Evolutionary conservation across 2,329 filamentous ascomycete genomes (phyloP).

Genomic region (Botryotinia convoluta): DNA sequence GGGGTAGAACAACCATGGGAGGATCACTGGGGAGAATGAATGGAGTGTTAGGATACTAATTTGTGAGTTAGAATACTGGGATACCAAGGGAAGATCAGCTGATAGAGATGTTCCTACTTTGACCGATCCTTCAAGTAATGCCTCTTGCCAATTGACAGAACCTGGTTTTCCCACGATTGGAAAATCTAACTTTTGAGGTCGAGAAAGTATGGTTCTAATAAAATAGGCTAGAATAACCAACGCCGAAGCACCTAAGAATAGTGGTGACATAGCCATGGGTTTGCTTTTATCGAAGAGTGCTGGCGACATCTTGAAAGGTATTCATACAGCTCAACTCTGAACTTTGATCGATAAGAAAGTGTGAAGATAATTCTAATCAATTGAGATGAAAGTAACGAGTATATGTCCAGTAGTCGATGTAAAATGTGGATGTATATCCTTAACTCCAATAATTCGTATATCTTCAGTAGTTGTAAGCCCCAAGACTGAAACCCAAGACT

Average conservation of each 20-base stretch:
- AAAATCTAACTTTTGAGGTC: background rate
- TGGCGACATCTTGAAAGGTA: background rate
- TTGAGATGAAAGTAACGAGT: background rate
- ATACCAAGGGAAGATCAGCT: background rate
- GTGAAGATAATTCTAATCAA: too few species aligned
- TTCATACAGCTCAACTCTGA: background rate
- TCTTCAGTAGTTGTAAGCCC: background rate
- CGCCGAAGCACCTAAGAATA: background rate
- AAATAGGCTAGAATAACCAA: background rate
- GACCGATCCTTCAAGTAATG: background rate
- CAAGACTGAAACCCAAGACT: background rate
- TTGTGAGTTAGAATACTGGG: background rate
- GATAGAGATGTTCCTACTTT: background rate
- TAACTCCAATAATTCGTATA: background rate
- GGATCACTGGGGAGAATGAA: background rate
- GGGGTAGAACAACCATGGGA: background rate
- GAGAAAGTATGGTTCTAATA: background rate
- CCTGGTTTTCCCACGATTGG: background rate
- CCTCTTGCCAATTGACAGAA: background rate
- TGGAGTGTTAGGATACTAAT: background rate
- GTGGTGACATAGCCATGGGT: background rate
- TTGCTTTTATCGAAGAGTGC: background rate
- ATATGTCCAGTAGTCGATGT: background rate
- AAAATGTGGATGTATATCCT: background rate
- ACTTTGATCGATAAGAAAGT: background rate